Evolutionary conservation across 441 rosid genomes (phyloP).

Genomic region (Metrosideros polymorpha): DNA sequence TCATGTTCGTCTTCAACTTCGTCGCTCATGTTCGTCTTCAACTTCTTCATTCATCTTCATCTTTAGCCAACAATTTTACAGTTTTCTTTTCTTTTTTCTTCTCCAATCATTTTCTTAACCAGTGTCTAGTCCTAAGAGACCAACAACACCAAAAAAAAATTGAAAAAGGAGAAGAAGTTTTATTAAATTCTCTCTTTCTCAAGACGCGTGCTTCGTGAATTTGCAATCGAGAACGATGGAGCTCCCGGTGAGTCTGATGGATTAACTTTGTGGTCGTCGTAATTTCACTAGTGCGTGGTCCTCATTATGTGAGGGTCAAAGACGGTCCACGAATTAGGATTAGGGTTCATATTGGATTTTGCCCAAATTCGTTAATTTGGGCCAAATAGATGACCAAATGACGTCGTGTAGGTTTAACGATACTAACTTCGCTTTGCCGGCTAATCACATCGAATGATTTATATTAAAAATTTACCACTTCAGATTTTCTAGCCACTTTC

Average conservation of each 20-base stretch:
- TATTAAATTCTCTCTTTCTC: neutral
- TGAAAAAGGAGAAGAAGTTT: neutral
- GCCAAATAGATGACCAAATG: neutral
- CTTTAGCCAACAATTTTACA: neutral
- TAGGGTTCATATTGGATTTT: neutral
- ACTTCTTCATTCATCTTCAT: neutral
- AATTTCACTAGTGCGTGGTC: neutral
- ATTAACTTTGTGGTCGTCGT: neutral
- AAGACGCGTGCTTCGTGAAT: neutral
- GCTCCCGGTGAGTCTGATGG: neutral
- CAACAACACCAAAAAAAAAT: neutral
- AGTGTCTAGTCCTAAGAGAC: neutral
- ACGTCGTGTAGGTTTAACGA: neutral
- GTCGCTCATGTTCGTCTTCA: neutral
- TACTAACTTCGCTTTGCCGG: neutral
- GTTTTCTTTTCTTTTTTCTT: neutral
- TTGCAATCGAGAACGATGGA: neutral
- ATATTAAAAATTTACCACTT: neutral
- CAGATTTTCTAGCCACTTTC: fast-evolving
- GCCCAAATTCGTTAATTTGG: neutral
- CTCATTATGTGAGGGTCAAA: neutral
- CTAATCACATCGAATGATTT: neutral
- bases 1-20: neutral
- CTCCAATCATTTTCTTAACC: neutral
- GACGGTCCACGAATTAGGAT: neutral